Conservation (phyloP, 73 alveolate species). For the Stentor coeruleus region DNA sequence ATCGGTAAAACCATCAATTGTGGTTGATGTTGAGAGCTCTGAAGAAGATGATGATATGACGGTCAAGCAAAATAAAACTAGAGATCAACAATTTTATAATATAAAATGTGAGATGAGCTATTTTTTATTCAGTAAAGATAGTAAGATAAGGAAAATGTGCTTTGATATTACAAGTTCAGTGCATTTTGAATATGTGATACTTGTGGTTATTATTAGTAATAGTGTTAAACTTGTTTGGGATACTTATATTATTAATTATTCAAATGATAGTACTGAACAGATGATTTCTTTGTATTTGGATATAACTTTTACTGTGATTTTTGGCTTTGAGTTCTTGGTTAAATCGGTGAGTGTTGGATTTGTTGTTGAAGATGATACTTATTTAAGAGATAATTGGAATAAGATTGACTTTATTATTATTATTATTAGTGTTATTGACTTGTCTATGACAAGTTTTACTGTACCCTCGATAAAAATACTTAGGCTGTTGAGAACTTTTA, state of each 20-base stretch:
- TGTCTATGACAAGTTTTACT: slow-evolving; percentile 52
- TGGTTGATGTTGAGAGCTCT: neutral
- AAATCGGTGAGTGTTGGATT: neutral
- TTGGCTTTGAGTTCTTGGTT: neutral
- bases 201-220: neutral
- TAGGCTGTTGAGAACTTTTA: slow-evolving; percentile 83
- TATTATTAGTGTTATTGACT: slow-evolving; percentile 74
- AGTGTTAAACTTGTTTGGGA: slow-evolving; percentile 38
- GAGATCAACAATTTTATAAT: too few species aligned
- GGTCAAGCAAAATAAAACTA: too few species aligned
- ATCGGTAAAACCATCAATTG: neutral
- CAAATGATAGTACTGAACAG: neutral
- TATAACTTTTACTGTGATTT: neutral
- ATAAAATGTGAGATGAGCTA: neutral
- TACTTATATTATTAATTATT: slow-evolving; percentile 34
- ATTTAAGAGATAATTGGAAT: slow-evolving; percentile 75
- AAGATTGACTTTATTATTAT: slow-evolving; percentile 90
- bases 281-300: neutral
- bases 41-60: too few species aligned
- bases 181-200: neutral
- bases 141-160: neutral
- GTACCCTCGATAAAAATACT: slow-evolving; percentile 70
- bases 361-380: neutral
- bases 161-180: neutral
- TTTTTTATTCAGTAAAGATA: neutral